phyloP scores from a whole-genome alignment of 768 basidiomycete species.

The Hydnomerulius pinastri region DNA sequence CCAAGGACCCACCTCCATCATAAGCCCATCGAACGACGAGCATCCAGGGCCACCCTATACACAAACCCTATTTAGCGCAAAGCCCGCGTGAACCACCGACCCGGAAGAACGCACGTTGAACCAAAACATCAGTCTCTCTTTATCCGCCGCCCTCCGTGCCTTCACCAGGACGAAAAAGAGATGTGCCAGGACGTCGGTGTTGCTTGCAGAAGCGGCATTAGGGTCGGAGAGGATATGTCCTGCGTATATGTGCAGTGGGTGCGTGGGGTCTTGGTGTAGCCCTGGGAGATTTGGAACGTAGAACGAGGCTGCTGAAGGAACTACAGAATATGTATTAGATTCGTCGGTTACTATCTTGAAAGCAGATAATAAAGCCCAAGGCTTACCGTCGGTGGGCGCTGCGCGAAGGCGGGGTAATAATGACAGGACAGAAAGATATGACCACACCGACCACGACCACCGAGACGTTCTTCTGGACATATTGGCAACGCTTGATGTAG shows the following conservation, averaged over 20 bases:
- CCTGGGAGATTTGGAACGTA: constrained; percentile 78
- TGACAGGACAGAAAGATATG: constrained; percentile 16
- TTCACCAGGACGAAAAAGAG: constrained; percentile 90
- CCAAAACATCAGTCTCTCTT: constrained; percentile 91
- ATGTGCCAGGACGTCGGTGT: constrained; percentile 71
- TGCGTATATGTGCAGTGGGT: constrained; percentile 78
- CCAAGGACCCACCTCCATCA: constrained; percentile 99
- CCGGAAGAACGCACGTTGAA: constrained; percentile 70
- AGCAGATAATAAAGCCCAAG: too few relatives aligned
- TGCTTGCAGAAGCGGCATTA: constrained; percentile 46
- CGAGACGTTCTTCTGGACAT: constrained; percentile 7
- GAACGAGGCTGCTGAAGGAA: constrained; percentile 81
- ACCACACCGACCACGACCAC: constrained; percentile 11
- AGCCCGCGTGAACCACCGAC: neutral
- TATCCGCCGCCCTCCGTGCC: constrained; percentile 86
- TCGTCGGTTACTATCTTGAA: neutral
- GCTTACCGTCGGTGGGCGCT: constrained; percentile 45
- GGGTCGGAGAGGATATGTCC: constrained; percentile 87
- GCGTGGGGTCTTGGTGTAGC: constrained; percentile 68
- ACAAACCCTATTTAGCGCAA: neutral
- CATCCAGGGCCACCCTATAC: constrained; percentile 92
- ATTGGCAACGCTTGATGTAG: neutral
- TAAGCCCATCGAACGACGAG: constrained; percentile 93
- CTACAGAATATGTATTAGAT: constrained; percentile 35
- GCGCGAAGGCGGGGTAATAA: constrained; percentile 21